phyloP scores from a whole-genome alignment of 192 early-diverging fungal genomes.

The Umbelopsis ramanniana region DNA sequence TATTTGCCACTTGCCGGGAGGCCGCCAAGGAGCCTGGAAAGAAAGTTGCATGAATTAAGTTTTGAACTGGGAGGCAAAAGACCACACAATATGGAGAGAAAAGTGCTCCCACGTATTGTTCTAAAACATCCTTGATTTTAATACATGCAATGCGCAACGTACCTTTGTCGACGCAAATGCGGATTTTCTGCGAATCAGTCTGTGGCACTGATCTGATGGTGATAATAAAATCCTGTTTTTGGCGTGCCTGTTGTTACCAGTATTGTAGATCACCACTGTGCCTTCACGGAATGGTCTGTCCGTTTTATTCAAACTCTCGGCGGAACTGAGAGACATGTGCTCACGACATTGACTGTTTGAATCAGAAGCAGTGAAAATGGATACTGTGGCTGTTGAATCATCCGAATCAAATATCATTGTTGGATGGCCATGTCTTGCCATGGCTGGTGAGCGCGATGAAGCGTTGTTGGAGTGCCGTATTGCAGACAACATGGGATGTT shows the following conservation, averaged over 20 bases:
- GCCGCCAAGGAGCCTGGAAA: slow-evolving; percentile 30
- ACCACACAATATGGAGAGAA: not conserved
- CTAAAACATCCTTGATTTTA: too few relatives aligned
- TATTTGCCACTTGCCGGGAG: slow-evolving; percentile 29
- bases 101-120: too few relatives aligned
- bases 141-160: not conserved
- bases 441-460: not conserved
- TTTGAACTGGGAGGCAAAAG: not conserved
- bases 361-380: not conserved
- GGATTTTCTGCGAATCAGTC: not conserved
- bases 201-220: not conserved
- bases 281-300: slow-evolving; percentile 12
- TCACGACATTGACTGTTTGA: slow-evolving; percentile 1
- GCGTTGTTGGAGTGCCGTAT: not conserved
- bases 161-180: slow-evolving; percentile 14
- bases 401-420: not conserved
- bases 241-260: not conserved
- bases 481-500: not conserved
- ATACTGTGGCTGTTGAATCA: not conserved
- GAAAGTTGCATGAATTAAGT: not conserved
- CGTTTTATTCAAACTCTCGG: not conserved
- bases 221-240: slow-evolving; percentile 7
- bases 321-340: not conserved
- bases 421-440: not conserved
- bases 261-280: slow-evolving; percentile 11